Conservation (phyloP, 306 rosid species). For the Glycine latifolia region DNA sequence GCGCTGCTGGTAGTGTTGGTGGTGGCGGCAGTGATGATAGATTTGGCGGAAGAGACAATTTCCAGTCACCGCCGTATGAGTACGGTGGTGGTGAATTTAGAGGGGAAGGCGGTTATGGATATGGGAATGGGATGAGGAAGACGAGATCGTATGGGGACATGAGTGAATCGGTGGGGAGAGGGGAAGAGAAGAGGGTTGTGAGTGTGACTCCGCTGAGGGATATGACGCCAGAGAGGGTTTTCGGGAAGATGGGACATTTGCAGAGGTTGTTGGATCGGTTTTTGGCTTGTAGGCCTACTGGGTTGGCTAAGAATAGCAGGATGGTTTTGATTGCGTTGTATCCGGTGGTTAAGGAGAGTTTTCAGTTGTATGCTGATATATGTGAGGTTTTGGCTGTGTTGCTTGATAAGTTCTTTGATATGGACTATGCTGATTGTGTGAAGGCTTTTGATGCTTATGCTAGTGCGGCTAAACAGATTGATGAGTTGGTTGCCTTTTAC, state of each 20-base stretch:
- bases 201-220: slow-evolving; percentile 89
- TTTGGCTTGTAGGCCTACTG: slow-evolving; percentile 90
- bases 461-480: slow-evolving; percentile 93
- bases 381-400: slow-evolving; percentile 91
- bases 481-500: slow-evolving; percentile 73
- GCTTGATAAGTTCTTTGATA: slow-evolving; percentile 92
- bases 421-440: slow-evolving; percentile 91
- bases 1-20: not conserved
- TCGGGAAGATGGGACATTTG: slow-evolving; percentile 89
- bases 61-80: slow-evolving; percentile 83
- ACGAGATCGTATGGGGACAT: slow-evolving; percentile 90
- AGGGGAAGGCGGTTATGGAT: slow-evolving; percentile 60
- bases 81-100: slow-evolving; percentile 54
- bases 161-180: slow-evolving; percentile 61
- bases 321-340: slow-evolving; percentile 86
- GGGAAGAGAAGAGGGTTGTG: slow-evolving; percentile 62
- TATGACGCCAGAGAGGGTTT: slow-evolving; percentile 84
- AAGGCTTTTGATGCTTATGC: slow-evolving; percentile 95
- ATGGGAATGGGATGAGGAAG: slow-evolving; percentile 74
- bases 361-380: slow-evolving; percentile 87
- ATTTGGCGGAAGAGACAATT: slow-evolving; percentile 68
- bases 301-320: slow-evolving; percentile 85
- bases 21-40: slow-evolving; percentile 50
- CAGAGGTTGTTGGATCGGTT: slow-evolving; percentile 91
- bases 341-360: slow-evolving; percentile 88